These are phyloP conservation scores for Hypoxylon fuscum DNA, from an alignment of 495 filamentous ascomycete genomes.

Conservation along the genomic window DNA sequence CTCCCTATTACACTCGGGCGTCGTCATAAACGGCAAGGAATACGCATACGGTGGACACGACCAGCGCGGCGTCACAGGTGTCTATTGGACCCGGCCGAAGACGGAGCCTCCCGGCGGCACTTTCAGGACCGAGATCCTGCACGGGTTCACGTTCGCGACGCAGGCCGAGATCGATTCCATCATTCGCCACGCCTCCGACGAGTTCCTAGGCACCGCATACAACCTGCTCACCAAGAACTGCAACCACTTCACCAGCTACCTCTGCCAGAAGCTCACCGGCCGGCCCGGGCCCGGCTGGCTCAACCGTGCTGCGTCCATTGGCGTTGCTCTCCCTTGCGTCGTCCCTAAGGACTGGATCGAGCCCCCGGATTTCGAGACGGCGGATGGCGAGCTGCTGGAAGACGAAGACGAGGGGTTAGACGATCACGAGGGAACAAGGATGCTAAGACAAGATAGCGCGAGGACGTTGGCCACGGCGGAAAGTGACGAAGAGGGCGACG, in stretches of 20 bases:
- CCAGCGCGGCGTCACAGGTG: slow-evolving; percentile 69
- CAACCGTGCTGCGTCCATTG: slow-evolving; percentile 81
- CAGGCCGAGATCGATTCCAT: slow-evolving; percentile 72
- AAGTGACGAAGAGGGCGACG: slow-evolving; percentile 27
- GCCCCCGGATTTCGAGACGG: slow-evolving; percentile 75
- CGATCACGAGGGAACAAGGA: slow-evolving; percentile 61
- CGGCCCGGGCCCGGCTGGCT: slow-evolving; percentile 72
- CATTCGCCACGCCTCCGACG: slow-evolving; percentile 68
- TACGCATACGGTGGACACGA: slow-evolving; percentile 88
- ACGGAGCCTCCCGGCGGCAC: slow-evolving; percentile 76
- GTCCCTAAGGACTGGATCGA: slow-evolving; percentile 82
- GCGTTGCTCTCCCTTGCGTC: slow-evolving; percentile 77
- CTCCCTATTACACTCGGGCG: slow-evolving; percentile 78
- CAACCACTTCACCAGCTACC: slow-evolving; percentile 80
- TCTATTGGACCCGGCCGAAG: slow-evolving; percentile 78
- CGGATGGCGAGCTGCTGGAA: slow-evolving; percentile 71
- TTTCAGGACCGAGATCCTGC: slow-evolving; percentile 72
- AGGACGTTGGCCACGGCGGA: slow-evolving; percentile 27
- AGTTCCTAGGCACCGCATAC: slow-evolving; percentile 75
- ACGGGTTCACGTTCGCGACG: slow-evolving; percentile 73
- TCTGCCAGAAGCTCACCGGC: slow-evolving; percentile 72
- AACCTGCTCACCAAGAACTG: slow-evolving; percentile 83
- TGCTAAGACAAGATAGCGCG: slow-evolving; percentile 52
- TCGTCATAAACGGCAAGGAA: slow-evolving; percentile 78
- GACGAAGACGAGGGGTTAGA: slow-evolving; percentile 60